Evolutionary conservation across 305 asterid species (phyloP).

Genomic region (Fraxinus nigra): DNA sequence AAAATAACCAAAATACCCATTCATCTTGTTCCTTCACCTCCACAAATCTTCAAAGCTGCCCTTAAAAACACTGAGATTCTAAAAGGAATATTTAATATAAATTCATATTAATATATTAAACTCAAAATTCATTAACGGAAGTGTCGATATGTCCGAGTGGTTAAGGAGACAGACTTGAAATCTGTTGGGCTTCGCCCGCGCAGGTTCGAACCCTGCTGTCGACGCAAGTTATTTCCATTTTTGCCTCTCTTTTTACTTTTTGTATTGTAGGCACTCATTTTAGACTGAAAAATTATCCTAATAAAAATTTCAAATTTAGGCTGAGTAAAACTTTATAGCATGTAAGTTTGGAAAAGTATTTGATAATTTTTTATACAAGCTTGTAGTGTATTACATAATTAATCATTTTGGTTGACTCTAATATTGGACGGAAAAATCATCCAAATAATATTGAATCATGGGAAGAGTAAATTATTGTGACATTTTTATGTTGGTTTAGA

Average conservation of each 20-base stretch:
- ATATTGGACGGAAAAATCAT: no score
- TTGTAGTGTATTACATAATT: neutral
- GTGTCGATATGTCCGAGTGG: constrained; percentile 96
- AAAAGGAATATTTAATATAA: no score
- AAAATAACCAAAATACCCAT: no score
- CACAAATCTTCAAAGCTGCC: no score
- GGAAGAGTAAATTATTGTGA: neutral
- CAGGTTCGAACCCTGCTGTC: constrained; percentile 96
- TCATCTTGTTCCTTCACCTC: no score
- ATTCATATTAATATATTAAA: no score
- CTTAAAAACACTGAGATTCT: no score
- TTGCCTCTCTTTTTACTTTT: neutral
- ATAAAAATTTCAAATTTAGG: neutral
- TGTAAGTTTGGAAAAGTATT: neutral
- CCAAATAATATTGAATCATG: neutral
- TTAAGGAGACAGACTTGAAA: constrained; percentile 95
- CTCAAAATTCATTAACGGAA: no score
- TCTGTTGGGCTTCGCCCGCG: constrained; percentile 98
- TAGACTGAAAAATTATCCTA: neutral
- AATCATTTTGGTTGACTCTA: neutral
- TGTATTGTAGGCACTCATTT: neutral
- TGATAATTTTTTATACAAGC: neutral
- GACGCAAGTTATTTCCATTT: constrained; percentile 29
- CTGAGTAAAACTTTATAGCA: neutral
- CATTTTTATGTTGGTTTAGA: neutral